Conservation (phyloP, 23 red algal genomes). For the Agarophyton chilense region DNA sequence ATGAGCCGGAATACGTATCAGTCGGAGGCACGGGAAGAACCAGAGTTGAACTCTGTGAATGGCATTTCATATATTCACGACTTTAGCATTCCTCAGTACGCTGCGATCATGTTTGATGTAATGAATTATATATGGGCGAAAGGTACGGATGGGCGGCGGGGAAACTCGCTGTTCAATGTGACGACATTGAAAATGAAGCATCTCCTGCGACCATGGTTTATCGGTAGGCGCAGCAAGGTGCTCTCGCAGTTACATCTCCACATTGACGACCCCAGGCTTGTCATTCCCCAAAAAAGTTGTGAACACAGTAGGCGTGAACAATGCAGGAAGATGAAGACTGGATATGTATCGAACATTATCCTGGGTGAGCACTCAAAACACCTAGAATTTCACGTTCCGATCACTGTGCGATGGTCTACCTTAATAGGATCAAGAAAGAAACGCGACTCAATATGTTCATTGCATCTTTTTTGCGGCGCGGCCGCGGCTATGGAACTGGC, state of each 20-base stretch:
- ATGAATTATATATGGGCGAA: slow-evolving; percentile 20
- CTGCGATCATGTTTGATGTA: slow-evolving; percentile 20
- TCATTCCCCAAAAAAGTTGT: not conserved
- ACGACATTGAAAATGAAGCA: slow-evolving; percentile 16
- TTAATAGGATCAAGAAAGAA: not conserved
- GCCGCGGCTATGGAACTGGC: slow-evolving; percentile 15
- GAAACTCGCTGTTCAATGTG: not conserved
- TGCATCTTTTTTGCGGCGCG: slow-evolving; percentile 16
- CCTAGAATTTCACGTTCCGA: slow-evolving; percentile 1
- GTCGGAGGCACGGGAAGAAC: too few species aligned
- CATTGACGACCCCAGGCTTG: not conserved
- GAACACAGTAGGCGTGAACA: too few species aligned
- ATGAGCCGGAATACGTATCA: too few species aligned
- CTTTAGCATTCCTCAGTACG: too few species aligned
- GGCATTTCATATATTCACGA: too few species aligned
- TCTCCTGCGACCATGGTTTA: slow-evolving; percentile 16
- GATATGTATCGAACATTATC: too few species aligned
- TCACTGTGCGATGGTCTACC: not conserved
- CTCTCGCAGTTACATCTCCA: slow-evolving; percentile 7
- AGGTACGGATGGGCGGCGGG: not conserved
- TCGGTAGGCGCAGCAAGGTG: not conserved
- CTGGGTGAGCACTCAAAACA: too few species aligned
- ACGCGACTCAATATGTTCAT: not conserved
- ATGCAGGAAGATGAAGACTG: too few species aligned
- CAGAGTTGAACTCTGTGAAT: too few species aligned